Percentiles rank a stretch among this genome's conserved stretches.
These are phyloP conservation scores for Malassezia equina DNA, from an alignment of 1,284 basidiomycete genomes.

Conservation along the genomic window DNA sequence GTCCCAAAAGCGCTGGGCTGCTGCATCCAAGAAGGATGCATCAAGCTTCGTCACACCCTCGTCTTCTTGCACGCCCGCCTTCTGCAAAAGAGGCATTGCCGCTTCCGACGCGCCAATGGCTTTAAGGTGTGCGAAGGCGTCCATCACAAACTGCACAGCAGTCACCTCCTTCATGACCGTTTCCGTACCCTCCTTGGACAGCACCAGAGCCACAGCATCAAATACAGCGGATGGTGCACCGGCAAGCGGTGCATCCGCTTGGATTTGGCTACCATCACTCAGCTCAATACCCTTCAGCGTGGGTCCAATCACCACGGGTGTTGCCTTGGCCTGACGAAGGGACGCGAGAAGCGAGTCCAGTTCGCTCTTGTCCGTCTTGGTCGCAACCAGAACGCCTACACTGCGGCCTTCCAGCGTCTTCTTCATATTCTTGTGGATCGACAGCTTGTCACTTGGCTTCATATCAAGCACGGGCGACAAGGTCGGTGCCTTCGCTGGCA, in stretches of 20 bases:
- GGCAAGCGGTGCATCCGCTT: constrained; percentile 1
- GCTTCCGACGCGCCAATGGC: neutral
- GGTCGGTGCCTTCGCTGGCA: neutral
- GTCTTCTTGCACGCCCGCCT: neutral
- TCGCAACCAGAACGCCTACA: constrained; percentile 1
- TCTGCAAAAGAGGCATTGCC: neutral
- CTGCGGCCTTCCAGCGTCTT: constrained; percentile 4
- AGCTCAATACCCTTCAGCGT: neutral
- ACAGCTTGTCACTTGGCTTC: neutral
- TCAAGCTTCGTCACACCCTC: neutral
- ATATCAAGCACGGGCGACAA: neutral
- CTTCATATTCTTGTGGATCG: constrained; percentile 4
- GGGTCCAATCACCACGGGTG: neutral
- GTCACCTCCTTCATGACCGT: neutral
- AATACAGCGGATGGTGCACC: constrained; percentile 3
- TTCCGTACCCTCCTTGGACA: neutral
- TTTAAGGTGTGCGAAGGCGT: constrained; percentile 8
- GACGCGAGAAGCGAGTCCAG: neutral
- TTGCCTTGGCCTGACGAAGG: neutral
- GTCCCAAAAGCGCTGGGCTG: constrained; percentile 1
- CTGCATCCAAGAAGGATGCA: neutral
- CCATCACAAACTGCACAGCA: constrained; percentile 4
- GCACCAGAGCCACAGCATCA: constrained; percentile 8
- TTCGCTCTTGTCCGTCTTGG: neutral
- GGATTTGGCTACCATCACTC: neutral